Base-by-base conservation (phyloP, 495 filamentous ascomycete genomes). In the Lentithecium fluviatile region DNA sequence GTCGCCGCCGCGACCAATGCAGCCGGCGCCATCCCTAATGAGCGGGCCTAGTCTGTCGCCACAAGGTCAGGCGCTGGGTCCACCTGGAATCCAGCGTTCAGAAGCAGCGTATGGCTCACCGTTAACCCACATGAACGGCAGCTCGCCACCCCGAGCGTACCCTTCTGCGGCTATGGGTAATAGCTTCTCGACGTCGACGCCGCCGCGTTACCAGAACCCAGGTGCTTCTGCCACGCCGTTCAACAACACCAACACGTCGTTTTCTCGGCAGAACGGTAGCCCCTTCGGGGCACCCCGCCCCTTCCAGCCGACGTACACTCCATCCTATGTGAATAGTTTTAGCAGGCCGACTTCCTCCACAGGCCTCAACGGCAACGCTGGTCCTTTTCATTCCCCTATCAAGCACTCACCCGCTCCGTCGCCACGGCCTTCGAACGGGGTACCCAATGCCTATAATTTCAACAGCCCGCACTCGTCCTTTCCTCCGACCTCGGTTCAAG, bases 31-130 rank as follows among this genome's bases (percentile, higher is more conserved):
- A 43, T 36, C 52, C 40, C 59, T 73, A 21, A 65, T 59, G 50
- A 74, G 66, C 60, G 73, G 70, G 1, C 71, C 73, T 13, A 73
- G 70, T 58, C 62, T 75, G 17, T 73, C 70, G 10, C 73, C 73
- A 13, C 64, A 70, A n/a, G 73, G 73, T 2, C 73, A 74, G 50
- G 56, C 62, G 32, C 48, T 40, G 2, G 69, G 66, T 12, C 69
- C 69, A 25, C 69, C 69, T 20, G 69, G 69, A 38, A 68, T 70
- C 29, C 65, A 70, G 4, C 24, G 65, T 13, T 58, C 60, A 34
- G 60, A 68, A 52, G 59, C 42, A 21, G 64, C 60, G 2, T 66
- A 61, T 37, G 52, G 66, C 19, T 52, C 56, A 29, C 58, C 62
- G 4, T 42, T 46, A 21, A 51, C 43, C 21, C 56, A 40, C 17